Base-by-base conservation (phyloP, 2,329 filamentous ascomycete genomes). In the Rutstroemia sp. region DNA sequence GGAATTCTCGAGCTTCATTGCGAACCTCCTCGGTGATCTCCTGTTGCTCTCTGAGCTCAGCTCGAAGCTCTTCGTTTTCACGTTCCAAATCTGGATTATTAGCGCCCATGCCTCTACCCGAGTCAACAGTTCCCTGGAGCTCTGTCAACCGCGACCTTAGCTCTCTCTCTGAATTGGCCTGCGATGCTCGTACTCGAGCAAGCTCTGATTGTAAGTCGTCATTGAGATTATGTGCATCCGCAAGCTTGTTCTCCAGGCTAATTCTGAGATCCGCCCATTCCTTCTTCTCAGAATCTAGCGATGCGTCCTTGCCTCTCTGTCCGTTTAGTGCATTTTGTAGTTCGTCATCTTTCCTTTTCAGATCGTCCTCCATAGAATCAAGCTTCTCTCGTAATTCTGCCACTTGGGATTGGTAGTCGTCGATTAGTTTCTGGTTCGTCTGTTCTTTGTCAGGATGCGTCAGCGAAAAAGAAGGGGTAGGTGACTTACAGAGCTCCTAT, bases 1-100 rank as follows among this genome's bases (percentile, higher is more conserved):
- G 73, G 69, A 92, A 96, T 50, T 84, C 81, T 56, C 89, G 84
- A 0, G 92, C 91, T 73, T 96, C 89, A 54, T 81, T 82, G 23
- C 89, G 84, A 34, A 96, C 94, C 66, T 96, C 88, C 59, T 95
- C 87, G 0, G 91, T 95, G 2, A 94, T 81, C 57, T 87, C 80
- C 63, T 90, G 86, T 69, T 97, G 92, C 61, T 92, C 80, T 52
- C 77, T 74, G 21, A 92, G 73, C 30, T 86, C 80, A 38, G 72
- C 70, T 61, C 87, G 82, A 21, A 92, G 73, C 45, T 82, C 81
- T 56, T 86, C 79, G 65, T 96, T 88, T 66, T 89, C 86, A 47
- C 75, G 76, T 66, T 83, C 61, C 10, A 79, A 73, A 48, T 87
- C 83, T 2, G 74, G 65, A 63, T 84, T 67, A 30, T 63, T 70